A percentile compares a stretch with the other conserved stretches of the same genome.
Conservation (phyloP, 768 basidiomycete species). For the Pisolithus microcarpus region DNA sequence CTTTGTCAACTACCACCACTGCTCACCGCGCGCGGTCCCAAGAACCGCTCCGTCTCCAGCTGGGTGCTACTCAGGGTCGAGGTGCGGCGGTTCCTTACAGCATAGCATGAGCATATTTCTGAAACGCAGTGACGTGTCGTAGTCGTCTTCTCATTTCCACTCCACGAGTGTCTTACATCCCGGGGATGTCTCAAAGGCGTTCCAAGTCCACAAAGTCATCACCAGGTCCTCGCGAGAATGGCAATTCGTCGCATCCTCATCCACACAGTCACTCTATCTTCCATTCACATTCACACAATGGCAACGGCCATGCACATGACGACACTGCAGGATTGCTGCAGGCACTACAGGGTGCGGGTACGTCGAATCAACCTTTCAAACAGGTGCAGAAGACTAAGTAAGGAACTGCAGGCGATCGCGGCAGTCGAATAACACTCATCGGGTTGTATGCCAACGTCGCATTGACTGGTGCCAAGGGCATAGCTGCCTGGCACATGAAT, state of each 20-base stretch:
- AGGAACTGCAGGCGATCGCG: conserved; percentile 55
- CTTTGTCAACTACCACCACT: neutral
- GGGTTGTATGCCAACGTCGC: conserved; percentile 79
- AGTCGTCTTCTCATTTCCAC: conserved; percentile 9
- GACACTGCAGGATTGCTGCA: conserved; percentile 64
- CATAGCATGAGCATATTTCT: no score
- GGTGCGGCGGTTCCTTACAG: neutral
- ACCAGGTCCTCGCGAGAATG: conserved; percentile 14
- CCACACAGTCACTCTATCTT: conserved; percentile 48
- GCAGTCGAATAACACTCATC: conserved; percentile 76
- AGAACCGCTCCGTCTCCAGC: neutral
- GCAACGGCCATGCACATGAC: conserved; percentile 51
- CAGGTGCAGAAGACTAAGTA: neutral
- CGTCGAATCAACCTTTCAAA: conserved; percentile 13
- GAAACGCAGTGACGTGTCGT: conserved; percentile 5
- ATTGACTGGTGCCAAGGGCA: conserved; percentile 76
- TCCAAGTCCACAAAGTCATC: conserved; percentile 11
- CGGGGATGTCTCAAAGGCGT: conserved; percentile 18
- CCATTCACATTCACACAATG: conserved; percentile 60
- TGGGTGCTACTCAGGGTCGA: conserved; percentile 10
- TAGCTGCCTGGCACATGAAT: conserved; percentile 85
- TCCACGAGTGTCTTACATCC: neutral
- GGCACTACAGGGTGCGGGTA: conserved; percentile 60
- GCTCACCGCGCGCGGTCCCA: neutral
- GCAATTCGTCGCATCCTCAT: conserved; percentile 21